Conservation (phyloP, 495 filamentous ascomycete genomes). For the Geoglossum glabrum region DNA sequence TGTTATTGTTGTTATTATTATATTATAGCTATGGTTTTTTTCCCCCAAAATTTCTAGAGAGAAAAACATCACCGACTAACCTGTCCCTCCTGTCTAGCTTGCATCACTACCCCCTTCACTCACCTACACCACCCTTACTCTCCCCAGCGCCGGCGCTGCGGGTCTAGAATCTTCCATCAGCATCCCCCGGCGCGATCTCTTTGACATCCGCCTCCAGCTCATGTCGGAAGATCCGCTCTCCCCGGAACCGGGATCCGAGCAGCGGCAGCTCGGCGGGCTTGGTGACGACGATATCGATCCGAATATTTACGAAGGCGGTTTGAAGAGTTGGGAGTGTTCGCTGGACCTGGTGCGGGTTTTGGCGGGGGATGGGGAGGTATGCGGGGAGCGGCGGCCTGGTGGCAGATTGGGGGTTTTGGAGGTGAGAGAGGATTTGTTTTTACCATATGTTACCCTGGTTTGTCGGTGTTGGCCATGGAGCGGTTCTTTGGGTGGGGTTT, state of each 20-base stretch:
- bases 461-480: background rate
- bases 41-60: no score
- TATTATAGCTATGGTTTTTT: no score
- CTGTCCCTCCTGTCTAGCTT: conserved; percentile 27
- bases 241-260: no score
- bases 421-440: no score
- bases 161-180: no score
- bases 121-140: conserved; percentile 41
- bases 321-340: conserved; percentile 96
- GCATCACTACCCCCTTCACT: conserved; percentile 56
- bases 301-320: conserved; percentile 90
- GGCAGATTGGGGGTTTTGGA: conserved; percentile 37
- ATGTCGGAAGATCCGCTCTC: conserved; percentile 89
- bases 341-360: conserved; percentile 67
- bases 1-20: no score
- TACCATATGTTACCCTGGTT: no score
- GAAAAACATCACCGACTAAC: background rate
- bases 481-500: no score
- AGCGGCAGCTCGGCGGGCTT: conserved; percentile 33
- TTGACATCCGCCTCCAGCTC: conserved; percentile 82
- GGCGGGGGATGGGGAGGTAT: conserved; percentile 5
- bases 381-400: conserved; percentile 8
- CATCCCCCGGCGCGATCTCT: conserved; percentile 71
- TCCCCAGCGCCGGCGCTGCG: no score
- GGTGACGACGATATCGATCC: conserved; percentile 72